Evolutionary conservation across 2,329 filamentous ascomycete species (phyloP), one percentile per base, ranked within the genome.

Genomic region (Claviceps sorghi): DNA sequence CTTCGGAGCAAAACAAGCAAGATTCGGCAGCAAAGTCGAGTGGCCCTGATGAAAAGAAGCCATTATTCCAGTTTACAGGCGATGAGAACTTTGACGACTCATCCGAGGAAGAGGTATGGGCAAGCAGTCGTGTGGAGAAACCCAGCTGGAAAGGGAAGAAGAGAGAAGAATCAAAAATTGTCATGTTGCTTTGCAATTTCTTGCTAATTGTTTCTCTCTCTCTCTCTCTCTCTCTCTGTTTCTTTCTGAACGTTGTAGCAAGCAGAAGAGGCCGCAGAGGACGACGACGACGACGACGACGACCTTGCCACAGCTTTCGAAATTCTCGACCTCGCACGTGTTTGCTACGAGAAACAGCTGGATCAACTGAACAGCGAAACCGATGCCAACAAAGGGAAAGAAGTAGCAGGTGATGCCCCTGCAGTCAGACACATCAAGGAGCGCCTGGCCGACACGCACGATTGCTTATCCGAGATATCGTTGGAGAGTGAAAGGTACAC

Each of bases 401-500:
- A 72, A 54, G 63, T 62, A 38, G 63, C 64, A 17, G 62, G 68
- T 22, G 70, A 74, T 50, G 68, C 67, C 8, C 67, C 70, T 42
- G 60, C 65, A 2, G 58, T 73, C 44, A 70, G 76, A 57, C 80
- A 86, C 55, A 74, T 90, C 62, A 90, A 89, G 68, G 88, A 95
- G 68, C 82, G 88, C 53, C 78, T 97, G 36, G 88, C 88, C 55
- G 93, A 98, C 64, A 95, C 88, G 9, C 88, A 96, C 65, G 90
- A 96, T 65, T 78, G 95, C 52, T 85, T 97, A 56, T 87, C 90
- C 10, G 93, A 98, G 69, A 96, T 98, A 56, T 94, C 86, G n/a
- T 75, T 98, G 30, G 93, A 98, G 71, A 95, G 93, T 59, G 93
- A 97, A 69, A 83, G 86, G 72, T 82, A 70, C 54, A 67, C 56